Evolutionary conservation across 768 basidiomycete genomes (phyloP), one percentile per base, ranked within the genome.

Genomic region (Saitozyma sp.): DNA sequence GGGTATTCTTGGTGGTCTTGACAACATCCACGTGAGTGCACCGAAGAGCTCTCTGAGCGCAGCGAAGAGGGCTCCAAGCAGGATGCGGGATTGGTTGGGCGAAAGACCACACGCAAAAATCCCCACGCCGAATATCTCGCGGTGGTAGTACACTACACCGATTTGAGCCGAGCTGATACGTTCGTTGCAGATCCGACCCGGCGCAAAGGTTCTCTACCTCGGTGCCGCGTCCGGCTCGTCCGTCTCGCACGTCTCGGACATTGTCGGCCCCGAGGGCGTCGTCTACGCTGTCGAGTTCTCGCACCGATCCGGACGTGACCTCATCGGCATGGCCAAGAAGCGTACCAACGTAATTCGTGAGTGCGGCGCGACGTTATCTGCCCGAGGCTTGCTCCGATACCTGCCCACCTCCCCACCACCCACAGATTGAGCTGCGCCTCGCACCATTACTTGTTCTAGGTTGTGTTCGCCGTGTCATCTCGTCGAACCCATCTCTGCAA

Each of bases 271-370:
- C 17, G 92, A 96, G 67, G 96, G 96, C 58, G 85, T 90, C 63
- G 96, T 98, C 9, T 98, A 99, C 79, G 96, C 96, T 17, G 96
- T 99, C 40, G 96, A 99, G 81, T 98, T 99, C 82, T 98, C 96
- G 2, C 84, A 88, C 70, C 87, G 96, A 73, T 95, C 93, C 58
- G 96, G 96, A 42, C 91, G 96, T 81, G 96, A 99, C 82, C 82
- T 98, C 65, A 96, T 99, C 71, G 90, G 90, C 82, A 99, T 98
- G 96, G 95, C 96, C 41, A 97, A 98, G 83, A 97, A 96, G 82
- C 86, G 96, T 63, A 98, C 96, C 68, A 99, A 98, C 80, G 92
- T 98, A 68, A 95, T 98, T 75, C 96, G 92, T 95, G 56, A 62
- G 54, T 66, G 13, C 19, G 29, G 29, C 29, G 29, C 29, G 29